These are phyloP conservation scores for Tubosaeta brunneosetosa DNA, from an alignment of 768 basidiomycete genomes.

Conservation along the genomic window DNA sequence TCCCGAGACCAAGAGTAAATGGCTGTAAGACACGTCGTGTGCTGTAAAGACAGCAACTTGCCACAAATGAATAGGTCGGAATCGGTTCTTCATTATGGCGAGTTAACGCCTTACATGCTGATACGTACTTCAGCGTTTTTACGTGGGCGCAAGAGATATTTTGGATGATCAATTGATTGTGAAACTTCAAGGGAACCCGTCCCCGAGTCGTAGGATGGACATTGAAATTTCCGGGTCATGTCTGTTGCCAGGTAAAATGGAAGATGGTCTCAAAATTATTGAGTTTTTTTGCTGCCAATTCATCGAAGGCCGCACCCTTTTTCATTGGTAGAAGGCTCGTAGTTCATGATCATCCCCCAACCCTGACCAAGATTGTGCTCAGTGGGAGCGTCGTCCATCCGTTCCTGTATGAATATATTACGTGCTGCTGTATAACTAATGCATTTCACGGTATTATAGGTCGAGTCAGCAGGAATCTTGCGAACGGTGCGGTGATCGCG, in stretches of 20 bases:
- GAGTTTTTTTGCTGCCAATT: slow-evolving; percentile 15
- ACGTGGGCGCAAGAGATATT: slow-evolving; percentile 10
- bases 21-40: slow-evolving; percentile 16
- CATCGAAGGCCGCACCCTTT: slow-evolving; percentile 17
- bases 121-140: slow-evolving; percentile 6
- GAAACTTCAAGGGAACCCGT: neutral
- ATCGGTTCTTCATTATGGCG: neutral
- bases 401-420: slow-evolving; percentile 11
- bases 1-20: slow-evolving; percentile 2
- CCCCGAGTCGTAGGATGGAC: slow-evolving; percentile 4
- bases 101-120: slow-evolving; percentile 3
- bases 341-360: slow-evolving; percentile 34
- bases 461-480: neutral
- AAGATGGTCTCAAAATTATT: slow-evolving; percentile 15
- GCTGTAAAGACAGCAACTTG: neutral
- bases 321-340: slow-evolving; percentile 36
- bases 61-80: slow-evolving; percentile 19
- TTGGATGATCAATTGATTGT: slow-evolving; percentile 18
- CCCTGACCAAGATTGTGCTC: slow-evolving; percentile 28
- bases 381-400: slow-evolving; percentile 18
- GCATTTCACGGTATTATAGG: neutral
- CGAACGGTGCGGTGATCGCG: neutral
- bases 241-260: slow-evolving; percentile 17
- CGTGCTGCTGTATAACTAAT: neutral
- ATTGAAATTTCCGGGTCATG: slow-evolving; percentile 20